Conservation (phyloP, 2,329 filamentous ascomycete species). For the Ceratocystis variospora region DNA sequence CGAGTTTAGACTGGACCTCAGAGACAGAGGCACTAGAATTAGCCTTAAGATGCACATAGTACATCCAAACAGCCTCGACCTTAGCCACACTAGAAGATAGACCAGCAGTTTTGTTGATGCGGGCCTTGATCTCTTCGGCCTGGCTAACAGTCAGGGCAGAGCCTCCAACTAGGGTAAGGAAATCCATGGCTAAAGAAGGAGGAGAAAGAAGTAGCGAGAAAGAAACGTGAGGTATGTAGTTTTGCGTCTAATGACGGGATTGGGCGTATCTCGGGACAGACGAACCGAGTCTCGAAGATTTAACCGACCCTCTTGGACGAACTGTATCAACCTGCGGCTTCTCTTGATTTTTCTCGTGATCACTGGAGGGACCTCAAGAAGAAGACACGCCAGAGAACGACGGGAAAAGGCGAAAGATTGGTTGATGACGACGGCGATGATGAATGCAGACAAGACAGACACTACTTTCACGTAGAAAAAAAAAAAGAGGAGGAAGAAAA, state of each 20-base stretch:
- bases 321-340: not conserved
- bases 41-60: slow-evolving; percentile 50
- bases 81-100: slow-evolving; percentile 32
- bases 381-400: slow-evolving; percentile 13
- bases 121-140: slow-evolving; percentile 32
- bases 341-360: slow-evolving; percentile 10
- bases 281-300: not conserved
- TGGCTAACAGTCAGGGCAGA: slow-evolving; percentile 38
- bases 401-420: not conserved
- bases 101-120: slow-evolving; percentile 30
- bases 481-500: slow-evolving; percentile 2
- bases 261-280: too few relatives aligned
- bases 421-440: slow-evolving; percentile 11
- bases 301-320: not conserved
- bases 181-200: slow-evolving; percentile 20
- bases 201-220: slow-evolving; percentile 1
- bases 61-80: slow-evolving; percentile 44
- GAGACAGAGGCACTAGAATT: slow-evolving; percentile 20
- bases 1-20: slow-evolving; percentile 24
- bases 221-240: not conserved
- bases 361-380: slow-evolving; percentile 12
- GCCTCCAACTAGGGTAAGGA: slow-evolving; percentile 28
- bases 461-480: not conserved
- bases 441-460: slow-evolving; percentile 3
- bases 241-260: too few relatives aligned